A percentile compares a stretch with the other conserved stretches of the same genome.
phyloP scores from a whole-genome alignment of 805 yeast species.

The Ogataea sp. region DNA sequence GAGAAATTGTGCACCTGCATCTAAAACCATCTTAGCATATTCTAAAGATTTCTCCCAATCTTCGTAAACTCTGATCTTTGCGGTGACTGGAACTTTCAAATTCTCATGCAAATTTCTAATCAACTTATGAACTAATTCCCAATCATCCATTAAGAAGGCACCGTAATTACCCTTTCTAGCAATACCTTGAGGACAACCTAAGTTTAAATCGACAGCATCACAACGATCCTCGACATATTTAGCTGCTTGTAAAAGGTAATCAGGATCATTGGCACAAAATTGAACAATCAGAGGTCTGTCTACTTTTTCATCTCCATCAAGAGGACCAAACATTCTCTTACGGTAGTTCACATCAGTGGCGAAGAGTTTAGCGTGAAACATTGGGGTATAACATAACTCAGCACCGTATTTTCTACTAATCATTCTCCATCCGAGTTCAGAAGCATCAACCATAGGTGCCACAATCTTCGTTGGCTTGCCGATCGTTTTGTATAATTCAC shows the following conservation, averaged over 20 bases:
- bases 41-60: slow-evolving; percentile 75
- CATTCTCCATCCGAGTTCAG: slow-evolving; percentile 92
- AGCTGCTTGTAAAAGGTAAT: slow-evolving; percentile 75
- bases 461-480: slow-evolving; percentile 78
- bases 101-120: slow-evolving; percentile 69
- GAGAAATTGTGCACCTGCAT: slow-evolving; percentile 92
- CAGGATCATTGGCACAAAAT: slow-evolving; percentile 95
- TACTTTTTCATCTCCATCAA: slow-evolving; percentile 59
- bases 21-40: slow-evolving; percentile 82
- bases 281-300: slow-evolving; percentile 92
- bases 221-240: slow-evolving; percentile 70
- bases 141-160: slow-evolving; percentile 93
- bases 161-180: slow-evolving; percentile 95
- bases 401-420: slow-evolving; percentile 87
- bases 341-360: slow-evolving; percentile 81
- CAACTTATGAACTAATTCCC: slow-evolving; percentile 71
- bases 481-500: slow-evolving; percentile 59
- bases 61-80: slow-evolving; percentile 86
- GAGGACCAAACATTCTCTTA: slow-evolving; percentile 56
- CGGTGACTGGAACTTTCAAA: slow-evolving; percentile 83
- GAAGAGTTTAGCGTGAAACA: slow-evolving; percentile 90
- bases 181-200: slow-evolving; percentile 98
- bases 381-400: slow-evolving; percentile 89
- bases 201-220: slow-evolving; percentile 91
- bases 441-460: slow-evolving; percentile 98